Base-by-base conservation (phyloP, 768 basidiomycete species). In the Trametes meyenii region DNA sequence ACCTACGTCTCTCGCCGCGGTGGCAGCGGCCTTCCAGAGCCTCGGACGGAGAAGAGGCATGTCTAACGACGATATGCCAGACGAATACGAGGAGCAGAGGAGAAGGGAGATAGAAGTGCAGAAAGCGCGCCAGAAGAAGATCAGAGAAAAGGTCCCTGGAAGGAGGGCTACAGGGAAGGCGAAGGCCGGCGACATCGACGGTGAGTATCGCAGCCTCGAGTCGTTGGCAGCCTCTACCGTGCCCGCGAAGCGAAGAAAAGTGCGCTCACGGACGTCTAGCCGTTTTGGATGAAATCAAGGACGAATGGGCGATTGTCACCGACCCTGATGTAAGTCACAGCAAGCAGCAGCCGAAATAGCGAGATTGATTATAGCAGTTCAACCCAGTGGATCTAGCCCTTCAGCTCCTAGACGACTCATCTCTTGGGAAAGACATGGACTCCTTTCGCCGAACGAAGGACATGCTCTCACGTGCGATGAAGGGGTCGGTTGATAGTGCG, bases 381-480 rank as follows among this genome's bases (percentile, higher is more conserved):
- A 96, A 97, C 72, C 90, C 90, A 50, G 96, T 97, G 36, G 90
- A 96, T 69, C 81, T 98, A 39, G 96, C 97, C 4, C 82, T 99
- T 16, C 88, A 94, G 67, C 81, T 99, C 2, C 78, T 99, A 24
- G 92, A 95, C 65, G 82, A 87, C 43, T 84, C 85, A 1, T 86
- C 89, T 12, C 74, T 79, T 0, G 89, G 89, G 2, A 90, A 88
- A 71, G 85, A 88, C 66, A 86, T 93, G 69, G 78, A 83, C 7
- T 90, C 92, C 0, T 96, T 96, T 71, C 81, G 84, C 33, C 75
- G 80, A 44, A 90, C 91, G 3, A 94, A 93, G 74, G 76, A 81
- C 8, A 83, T 89, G 81, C 79, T 96, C 17, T 90, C 91, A 29
- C 83, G 81, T 57, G 90, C 92, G 17, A 76, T 96, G 29, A 90